These are phyloP conservation scores for Crithidia expoeki DNA, from an alignment of 208 protist species.

Conservation along the genomic window DNA sequence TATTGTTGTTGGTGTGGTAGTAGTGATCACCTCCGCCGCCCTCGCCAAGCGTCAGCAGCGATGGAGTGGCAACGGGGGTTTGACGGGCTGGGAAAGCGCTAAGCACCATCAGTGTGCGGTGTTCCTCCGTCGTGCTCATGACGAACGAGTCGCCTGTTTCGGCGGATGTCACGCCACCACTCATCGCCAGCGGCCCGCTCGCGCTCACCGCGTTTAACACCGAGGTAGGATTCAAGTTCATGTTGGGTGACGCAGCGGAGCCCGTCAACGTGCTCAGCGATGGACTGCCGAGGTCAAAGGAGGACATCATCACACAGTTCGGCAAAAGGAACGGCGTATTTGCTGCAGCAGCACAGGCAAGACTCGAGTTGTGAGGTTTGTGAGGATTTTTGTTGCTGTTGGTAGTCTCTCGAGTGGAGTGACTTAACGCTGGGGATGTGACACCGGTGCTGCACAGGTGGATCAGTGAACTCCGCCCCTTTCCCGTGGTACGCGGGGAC, in stretches of 20 bases:
- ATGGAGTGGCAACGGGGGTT: conserved; percentile 5
- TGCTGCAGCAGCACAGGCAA: background rate
- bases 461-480: background rate
- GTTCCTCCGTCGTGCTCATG: conserved; percentile 6
- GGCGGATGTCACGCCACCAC: background rate
- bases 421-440: background rate
- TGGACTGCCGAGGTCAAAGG: conserved; percentile 16
- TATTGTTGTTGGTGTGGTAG: background rate
- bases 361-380: background rate
- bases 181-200: conserved; percentile 11
- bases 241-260: background rate
- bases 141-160: conserved; percentile 10
- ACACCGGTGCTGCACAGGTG: background rate
- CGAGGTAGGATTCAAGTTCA: background rate
- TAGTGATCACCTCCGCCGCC: background rate
- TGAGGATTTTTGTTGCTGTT: background rate
- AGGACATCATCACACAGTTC: conserved; percentile 30
- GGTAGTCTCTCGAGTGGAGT: background rate
- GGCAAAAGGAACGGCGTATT: conserved; percentile 13
- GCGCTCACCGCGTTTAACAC: background rate
- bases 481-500: background rate
- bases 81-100: conserved; percentile 10
- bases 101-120: conserved; percentile 19
- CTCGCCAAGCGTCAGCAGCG: conserved; percentile 7
- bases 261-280: conserved; percentile 7